Conservation (phyloP, 257 asterid genomes). For the Solanum chilense region DNA sequence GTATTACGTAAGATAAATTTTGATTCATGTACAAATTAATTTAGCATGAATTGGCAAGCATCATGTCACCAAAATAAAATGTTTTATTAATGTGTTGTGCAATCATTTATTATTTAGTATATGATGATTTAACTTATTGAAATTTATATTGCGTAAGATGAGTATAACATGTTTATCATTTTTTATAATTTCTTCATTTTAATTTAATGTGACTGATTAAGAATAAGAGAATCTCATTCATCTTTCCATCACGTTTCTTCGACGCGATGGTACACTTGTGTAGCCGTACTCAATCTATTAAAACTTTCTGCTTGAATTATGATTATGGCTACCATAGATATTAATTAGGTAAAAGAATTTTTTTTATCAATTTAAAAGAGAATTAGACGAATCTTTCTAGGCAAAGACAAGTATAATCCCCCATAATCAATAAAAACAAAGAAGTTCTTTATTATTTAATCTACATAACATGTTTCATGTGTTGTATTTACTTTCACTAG, state of each 20-base stretch:
- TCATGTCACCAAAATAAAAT: not conserved
- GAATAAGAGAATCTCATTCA: not conserved
- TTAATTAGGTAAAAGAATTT: not conserved
- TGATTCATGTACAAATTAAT: not conserved
- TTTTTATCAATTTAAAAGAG: not conserved
- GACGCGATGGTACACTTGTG: not conserved
- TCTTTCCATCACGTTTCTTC: not conserved
- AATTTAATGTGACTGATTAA: not conserved
- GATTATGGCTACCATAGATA: not conserved
- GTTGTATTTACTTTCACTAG: not conserved
- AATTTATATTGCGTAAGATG: not conserved
- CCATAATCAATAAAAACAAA: too few relatives aligned
- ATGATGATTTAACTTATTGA: not conserved
- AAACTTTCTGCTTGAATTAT: not conserved
- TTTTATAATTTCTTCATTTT: not conserved
- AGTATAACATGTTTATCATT: too few relatives aligned
- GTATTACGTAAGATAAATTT: not conserved
- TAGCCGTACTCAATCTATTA: not conserved
- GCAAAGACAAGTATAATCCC: too few relatives aligned
- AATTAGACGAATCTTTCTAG: too few relatives aligned
- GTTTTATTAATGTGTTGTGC: too few relatives aligned
- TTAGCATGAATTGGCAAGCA: not conserved
- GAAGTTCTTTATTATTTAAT: not conserved
- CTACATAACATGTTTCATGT: not conserved
- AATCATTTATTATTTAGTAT: not conserved